These are phyloP conservation scores for Plectosphaerella sp. DNA, from an alignment of 2,329 filamentous ascomycete genomes.

Conservation along the genomic window DNA sequence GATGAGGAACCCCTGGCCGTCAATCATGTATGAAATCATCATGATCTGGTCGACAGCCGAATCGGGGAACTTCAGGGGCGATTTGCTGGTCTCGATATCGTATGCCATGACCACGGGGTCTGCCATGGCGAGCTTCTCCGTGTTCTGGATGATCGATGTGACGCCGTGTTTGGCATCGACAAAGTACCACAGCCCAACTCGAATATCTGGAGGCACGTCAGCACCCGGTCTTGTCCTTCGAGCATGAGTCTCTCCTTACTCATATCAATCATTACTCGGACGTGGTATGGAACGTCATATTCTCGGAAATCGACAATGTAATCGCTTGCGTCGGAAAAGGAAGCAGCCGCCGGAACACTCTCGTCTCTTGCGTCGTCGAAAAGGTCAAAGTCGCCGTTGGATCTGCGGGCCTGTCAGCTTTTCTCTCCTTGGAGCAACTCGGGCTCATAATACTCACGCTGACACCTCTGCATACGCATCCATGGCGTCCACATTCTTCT, in stretches of 20 bases:
- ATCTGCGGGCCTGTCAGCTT: constrained; percentile 38
- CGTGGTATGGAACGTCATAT: constrained; percentile 98
- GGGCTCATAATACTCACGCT: constrained; percentile 50
- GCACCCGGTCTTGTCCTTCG: neutral
- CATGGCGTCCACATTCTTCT: constrained; percentile 93
- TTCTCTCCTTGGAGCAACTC: no score
- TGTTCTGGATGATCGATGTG: constrained; percentile 77
- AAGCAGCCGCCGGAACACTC: constrained; percentile 71
- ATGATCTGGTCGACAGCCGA: constrained; percentile 93
- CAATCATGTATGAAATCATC: constrained; percentile 99
- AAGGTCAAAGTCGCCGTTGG: constrained; percentile 82
- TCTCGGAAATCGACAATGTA: constrained; percentile 98
- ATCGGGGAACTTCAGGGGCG: constrained; percentile 95
- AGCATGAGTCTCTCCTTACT: constrained; percentile 37
- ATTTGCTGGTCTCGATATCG: constrained; percentile 96
- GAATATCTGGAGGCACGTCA: constrained; percentile 62
- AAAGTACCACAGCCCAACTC: constrained; percentile 95
- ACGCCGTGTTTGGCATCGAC: constrained; percentile 91
- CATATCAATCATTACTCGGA: constrained; percentile 95
- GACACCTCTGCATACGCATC: constrained; percentile 97
- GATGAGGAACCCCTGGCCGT: constrained; percentile 95
- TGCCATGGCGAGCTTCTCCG: constrained; percentile 82
- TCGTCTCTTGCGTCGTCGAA: constrained; percentile 85
- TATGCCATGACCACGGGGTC: constrained; percentile 99
- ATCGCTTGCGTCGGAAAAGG: constrained; percentile 85